A percentile compares a stretch with the other conserved stretches of the same genome.
These are phyloP conservation scores for Rhizophagus clarus DNA, from an alignment of 192 early-diverging fungal species.

Conservation along the genomic window DNA sequence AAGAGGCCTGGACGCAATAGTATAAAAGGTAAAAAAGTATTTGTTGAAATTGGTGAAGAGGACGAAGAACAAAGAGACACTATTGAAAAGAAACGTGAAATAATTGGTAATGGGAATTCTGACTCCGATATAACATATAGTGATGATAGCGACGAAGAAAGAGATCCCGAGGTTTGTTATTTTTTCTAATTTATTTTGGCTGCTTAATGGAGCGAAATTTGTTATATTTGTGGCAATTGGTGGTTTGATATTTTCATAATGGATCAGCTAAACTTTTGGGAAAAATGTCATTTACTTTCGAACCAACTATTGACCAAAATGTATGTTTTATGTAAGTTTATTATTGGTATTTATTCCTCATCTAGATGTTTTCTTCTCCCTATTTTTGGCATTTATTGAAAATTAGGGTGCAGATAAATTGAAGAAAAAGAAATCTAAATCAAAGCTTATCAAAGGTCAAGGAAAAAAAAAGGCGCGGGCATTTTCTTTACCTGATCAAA, in stretches of 20 bases:
- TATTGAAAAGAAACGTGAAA: not conserved
- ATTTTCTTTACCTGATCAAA: not conserved
- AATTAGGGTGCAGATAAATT: not conserved
- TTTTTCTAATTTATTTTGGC: conserved; percentile 1
- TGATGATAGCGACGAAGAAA: conserved; percentile 18
- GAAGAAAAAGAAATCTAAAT: not conserved
- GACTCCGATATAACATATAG: conserved; percentile 4
- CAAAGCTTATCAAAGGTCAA: not conserved
- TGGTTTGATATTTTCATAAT: not conserved
- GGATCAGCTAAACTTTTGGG: not conserved
- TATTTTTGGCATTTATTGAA: conserved; percentile 1
- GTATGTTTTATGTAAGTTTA: not conserved
- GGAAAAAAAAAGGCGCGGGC: not conserved
- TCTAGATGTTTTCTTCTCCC: conserved; percentile 19
- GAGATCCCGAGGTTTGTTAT: conserved; percentile 15
- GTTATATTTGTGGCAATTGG: not conserved
- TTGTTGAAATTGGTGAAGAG: conserved; percentile 9
- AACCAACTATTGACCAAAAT: not conserved
- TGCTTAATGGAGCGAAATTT: not conserved
- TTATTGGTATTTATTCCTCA: conserved; percentile 11
- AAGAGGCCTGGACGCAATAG: not conserved
- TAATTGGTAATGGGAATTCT: not conserved
- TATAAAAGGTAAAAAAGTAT: conserved; percentile 11
- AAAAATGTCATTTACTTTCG: no score
- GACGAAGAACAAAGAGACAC: conserved; percentile 2